Base-by-base conservation (phyloP, 2,329 filamentous ascomycete species). In the Exophiala lecanii-corni region DNA sequence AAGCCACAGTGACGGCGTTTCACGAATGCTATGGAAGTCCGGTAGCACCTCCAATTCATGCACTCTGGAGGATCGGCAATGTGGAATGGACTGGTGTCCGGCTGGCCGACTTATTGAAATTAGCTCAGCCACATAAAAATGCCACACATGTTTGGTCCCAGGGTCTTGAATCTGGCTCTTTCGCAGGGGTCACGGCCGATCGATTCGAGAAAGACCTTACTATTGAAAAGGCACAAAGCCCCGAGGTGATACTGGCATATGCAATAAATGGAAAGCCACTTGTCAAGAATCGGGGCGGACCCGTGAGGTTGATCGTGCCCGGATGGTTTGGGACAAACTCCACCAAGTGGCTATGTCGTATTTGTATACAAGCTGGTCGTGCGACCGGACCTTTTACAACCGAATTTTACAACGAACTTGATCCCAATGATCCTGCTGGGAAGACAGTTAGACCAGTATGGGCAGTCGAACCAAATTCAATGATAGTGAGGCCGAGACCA, bases 1-100 rank as follows among this genome's bases (percentile, higher is more conserved):
- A 40, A 5, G 47, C 41, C 6, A 55, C 44, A 4, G 39, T 65
- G 4, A 61, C 57, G 3, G 49, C 61, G 3, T 59, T 62, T 33
- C 61, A 65, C 36, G 62, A 66, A 46, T 66, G 62, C 49, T 66
- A 60, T 36, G 62, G 62, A 9, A 62, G 58, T 31, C 62, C 62
- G 0, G 33, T 64, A 1, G 55, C 53, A 10, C 58, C 61, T 7
- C 55, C 61, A 0, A 55, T 45, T 2, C 52, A 53, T 3, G 57
- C 59, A 2, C 31, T 61, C 1, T 60, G 58, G 55, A 54, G 62
- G 2, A 49, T 65, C 1, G 62, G 63, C 0, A 66, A 65, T 33
- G 59, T 64, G 1, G 36, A 28, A 10, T 66, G 62, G 63, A 61
- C 61, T 1, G 62, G 63, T 4, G 60, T 64, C 2, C 48, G 47